Conservation (phyloP, 768 basidiomycete genomes). For the Dentipellis fragilis region DNA sequence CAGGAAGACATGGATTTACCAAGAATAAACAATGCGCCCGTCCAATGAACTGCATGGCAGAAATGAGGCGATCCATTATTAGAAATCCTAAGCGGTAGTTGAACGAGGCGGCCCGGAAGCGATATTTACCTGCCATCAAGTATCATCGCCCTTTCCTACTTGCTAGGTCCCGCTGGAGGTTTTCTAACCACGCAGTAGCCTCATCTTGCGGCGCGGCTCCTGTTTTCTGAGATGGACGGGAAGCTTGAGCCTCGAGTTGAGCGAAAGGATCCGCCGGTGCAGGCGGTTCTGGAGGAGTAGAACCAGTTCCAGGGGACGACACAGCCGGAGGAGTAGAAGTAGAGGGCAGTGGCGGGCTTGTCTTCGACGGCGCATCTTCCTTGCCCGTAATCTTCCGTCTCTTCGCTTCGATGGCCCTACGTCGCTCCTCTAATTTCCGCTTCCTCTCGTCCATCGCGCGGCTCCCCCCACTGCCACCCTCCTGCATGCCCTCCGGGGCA, state of each 20-base stretch:
- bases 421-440: conserved; percentile 61
- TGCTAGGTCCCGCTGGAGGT: neutral
- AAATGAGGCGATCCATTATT: too few species aligned
- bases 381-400: conserved; percentile 36
- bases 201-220: neutral
- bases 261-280: neutral
- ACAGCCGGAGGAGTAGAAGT: neutral
- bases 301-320: neutral
- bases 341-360: neutral
- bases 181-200: neutral
- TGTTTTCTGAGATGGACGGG: neutral
- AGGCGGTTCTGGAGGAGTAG: neutral
- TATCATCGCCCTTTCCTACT: neutral
- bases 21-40: too few species aligned
- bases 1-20: too few species aligned
- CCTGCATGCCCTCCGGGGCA: conserved; percentile 71
- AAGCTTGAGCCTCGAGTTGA: neutral
- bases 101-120: too few species aligned
- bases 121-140: neutral
- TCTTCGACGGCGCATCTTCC: neutral
- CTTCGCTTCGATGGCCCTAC: conserved; percentile 52
- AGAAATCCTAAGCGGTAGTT: too few species aligned
- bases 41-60: too few species aligned
- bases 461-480: conserved; percentile 28
- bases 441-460: conserved; percentile 66